These are phyloP conservation scores for Amanita muscaria DNA, from an alignment of 768 basidiomycete species.

Conservation along the genomic window DNA sequence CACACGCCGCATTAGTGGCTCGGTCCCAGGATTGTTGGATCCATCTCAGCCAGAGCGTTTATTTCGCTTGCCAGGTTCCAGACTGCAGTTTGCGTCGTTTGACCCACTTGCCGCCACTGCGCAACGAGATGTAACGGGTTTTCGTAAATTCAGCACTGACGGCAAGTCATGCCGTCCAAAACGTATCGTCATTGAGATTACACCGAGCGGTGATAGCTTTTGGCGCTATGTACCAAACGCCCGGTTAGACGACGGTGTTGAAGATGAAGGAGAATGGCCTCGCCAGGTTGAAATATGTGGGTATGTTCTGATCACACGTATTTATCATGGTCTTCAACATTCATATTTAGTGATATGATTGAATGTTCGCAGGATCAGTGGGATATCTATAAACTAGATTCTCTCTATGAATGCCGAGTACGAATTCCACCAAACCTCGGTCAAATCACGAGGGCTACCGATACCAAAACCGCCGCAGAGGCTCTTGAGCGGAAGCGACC, in stretches of 20 bases:
- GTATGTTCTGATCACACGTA: conserved; percentile 31
- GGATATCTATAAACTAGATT: conserved; percentile 81
- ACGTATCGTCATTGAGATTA: conserved; percentile 67
- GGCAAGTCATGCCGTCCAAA: conserved; percentile 49
- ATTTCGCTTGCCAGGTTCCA: conserved; percentile 49
- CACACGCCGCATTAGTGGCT: conserved; percentile 26
- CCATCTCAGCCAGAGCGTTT: conserved; percentile 51
- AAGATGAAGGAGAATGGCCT: conserved; percentile 67
- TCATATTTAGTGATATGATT: conserved; percentile 31
- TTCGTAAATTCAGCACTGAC: conserved; percentile 33
- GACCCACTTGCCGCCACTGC: conserved; percentile 58
- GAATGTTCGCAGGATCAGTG: conserved; percentile 68
- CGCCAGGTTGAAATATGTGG: conserved; percentile 58
- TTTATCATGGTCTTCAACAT: neutral
- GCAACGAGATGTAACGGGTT: conserved; percentile 23
- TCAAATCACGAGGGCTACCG: conserved; percentile 23
- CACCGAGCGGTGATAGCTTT: conserved; percentile 41
- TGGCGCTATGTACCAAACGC: conserved; percentile 80
- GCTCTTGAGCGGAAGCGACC: neutral
- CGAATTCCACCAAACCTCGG: conserved; percentile 30
- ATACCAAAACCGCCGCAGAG: neutral
- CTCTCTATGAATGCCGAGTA: conserved; percentile 59
- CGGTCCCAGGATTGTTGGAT: conserved; percentile 59
- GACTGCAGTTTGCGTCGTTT: conserved; percentile 65
- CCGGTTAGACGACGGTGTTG: conserved; percentile 42